These are phyloP conservation scores for Fusarium clavum DNA, from an alignment of 2,329 filamentous ascomycete genomes.

Conservation along the genomic window DNA sequence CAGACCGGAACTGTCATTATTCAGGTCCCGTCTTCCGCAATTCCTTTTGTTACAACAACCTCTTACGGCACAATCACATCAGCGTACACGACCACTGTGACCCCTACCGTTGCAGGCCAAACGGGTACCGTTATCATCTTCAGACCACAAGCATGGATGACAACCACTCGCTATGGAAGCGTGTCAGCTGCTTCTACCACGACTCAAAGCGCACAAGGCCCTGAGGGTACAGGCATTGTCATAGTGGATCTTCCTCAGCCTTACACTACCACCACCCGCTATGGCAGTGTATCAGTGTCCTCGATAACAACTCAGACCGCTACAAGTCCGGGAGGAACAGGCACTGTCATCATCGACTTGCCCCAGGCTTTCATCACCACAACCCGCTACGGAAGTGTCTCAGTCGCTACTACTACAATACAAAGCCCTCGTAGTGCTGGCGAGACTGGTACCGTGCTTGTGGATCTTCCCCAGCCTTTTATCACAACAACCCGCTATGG, in stretches of 20 bases:
- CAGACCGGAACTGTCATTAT: conserved; percentile 6
- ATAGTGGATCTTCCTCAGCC: not conserved
- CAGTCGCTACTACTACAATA: not conserved
- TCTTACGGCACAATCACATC: not conserved
- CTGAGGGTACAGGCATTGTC: not conserved
- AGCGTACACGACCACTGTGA: not conserved
- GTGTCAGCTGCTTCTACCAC: not conserved
- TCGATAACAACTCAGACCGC: not conserved
- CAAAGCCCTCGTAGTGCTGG: not conserved
- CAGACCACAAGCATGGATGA: not conserved
- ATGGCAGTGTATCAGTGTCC: not conserved
- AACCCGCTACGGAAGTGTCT: not conserved
- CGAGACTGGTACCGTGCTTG: not conserved
- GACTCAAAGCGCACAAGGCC: not conserved
- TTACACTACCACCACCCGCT: not conserved
- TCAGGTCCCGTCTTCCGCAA: not conserved
- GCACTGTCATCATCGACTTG: not conserved
- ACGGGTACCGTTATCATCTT: not conserved
- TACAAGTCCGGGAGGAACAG: not conserved
- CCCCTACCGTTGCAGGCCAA: not conserved
- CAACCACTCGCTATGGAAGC: conserved; percentile 6
- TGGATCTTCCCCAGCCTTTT: not conserved
- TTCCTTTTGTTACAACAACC: conserved; percentile 4
- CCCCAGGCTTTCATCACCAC: not conserved
- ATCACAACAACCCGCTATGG: conserved; percentile 1